Evolutionary conservation across 331 rosid species (phyloP).

Genomic region (Erythrophleum ivorense): DNA sequence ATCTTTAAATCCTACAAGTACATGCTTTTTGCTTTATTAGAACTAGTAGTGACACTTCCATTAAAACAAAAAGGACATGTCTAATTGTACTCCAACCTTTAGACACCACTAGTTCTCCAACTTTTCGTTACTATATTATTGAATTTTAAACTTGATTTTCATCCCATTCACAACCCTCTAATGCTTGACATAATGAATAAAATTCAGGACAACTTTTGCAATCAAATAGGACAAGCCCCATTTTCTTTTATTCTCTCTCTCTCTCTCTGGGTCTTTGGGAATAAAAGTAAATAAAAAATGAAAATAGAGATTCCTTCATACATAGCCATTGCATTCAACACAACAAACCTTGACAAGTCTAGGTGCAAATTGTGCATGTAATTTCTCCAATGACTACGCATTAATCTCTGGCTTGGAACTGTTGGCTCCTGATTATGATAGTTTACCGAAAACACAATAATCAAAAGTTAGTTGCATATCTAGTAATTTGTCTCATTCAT

Average conservation of each 20-base stretch:
- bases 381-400: background rate
- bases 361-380: background rate
- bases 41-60: background rate
- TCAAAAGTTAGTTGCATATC: background rate
- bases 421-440: conserved; percentile 13
- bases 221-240: background rate
- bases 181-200: background rate
- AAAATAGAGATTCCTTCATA: background rate
- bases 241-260: background rate
- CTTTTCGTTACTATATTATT: background rate
- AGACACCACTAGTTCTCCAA: background rate
- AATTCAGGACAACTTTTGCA: background rate
- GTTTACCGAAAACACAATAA: background rate
- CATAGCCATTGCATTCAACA: background rate
- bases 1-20: background rate
- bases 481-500: conserved; percentile 7
- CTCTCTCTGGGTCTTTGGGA: background rate
- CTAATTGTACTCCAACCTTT: conserved; percentile 8
- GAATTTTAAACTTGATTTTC: background rate
- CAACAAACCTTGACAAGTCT: conserved; percentile 5
- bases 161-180: background rate
- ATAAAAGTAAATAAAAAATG: background rate
- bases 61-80: conserved; percentile 17
- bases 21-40: background rate
- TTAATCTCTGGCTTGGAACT: background rate